These are phyloP conservation scores for Myriosclerotinia scirpicola DNA, from an alignment of 2,329 filamentous ascomycete genomes.

Conservation along the genomic window DNA sequence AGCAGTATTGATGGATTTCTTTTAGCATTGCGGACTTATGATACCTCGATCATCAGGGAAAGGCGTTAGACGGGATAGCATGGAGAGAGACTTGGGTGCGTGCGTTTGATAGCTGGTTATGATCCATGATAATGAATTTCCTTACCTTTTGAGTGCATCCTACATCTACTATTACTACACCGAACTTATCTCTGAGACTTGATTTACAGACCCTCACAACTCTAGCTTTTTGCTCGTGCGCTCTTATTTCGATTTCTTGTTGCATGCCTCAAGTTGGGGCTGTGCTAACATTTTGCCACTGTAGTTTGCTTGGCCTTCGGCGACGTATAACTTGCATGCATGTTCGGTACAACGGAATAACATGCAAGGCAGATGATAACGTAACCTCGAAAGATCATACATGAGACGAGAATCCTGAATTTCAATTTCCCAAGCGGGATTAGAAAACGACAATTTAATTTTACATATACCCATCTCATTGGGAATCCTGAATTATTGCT, in stretches of 20 bases:
- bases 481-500: background rate
- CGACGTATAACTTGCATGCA: background rate
- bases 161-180: background rate
- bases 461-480: background rate
- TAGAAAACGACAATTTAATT: background rate
- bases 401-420: too few relatives aligned
- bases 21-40: slow-evolving; percentile 21
- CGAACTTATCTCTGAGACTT: background rate
- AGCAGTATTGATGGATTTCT: slow-evolving; percentile 21
- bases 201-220: background rate
- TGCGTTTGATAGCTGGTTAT: slow-evolving; percentile 16
- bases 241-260: background rate
- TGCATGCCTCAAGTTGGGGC: background rate
- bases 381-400: background rate
- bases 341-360: background rate
- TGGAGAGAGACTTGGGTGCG: slow-evolving; percentile 20
- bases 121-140: slow-evolving; percentile 24
- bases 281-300: slow-evolving; percentile 1
- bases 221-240: background rate
- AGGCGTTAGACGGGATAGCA: slow-evolving; percentile 14
- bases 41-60: slow-evolving; percentile 20
- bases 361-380: background rate
- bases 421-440: too few relatives aligned
- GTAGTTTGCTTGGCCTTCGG: background rate
- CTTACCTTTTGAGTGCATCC: slow-evolving; percentile 12